Base-by-base conservation (phyloP, 2,329 filamentous ascomycete species). In the Arthrobotrys entomopaga region DNA sequence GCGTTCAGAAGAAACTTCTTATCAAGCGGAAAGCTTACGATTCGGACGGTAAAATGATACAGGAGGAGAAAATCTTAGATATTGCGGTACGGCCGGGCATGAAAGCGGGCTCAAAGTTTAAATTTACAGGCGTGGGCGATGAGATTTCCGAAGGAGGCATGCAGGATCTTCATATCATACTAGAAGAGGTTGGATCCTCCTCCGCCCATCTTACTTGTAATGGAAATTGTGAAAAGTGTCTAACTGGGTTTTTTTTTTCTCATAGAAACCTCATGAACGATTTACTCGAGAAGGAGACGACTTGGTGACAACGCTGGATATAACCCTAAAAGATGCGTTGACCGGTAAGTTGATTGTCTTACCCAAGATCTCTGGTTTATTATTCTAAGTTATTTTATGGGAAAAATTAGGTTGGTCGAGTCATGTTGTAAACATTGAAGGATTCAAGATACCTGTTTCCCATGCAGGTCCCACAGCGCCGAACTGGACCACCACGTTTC, bases 51-150 rank as follows among this genome's bases (percentile, higher is more conserved):
- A 97, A 96, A 84, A 89, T 93, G 78, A 91, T 88, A 49, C 90
- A 90, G 2, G 91, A 93, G 74, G 95, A 99, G 79, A 91, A 93
- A 79, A 92, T 97, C 16, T 84, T 99, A 29, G 93, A 96, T 80
- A 94, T 98, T 60, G 92, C 93, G 53, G 97, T 99, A 83, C 98
- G 97, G 84, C 89, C 92, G 4, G 95, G 95, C 71, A 84, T 98
- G 82, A 97, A 98, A 84, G 93, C 96, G 79, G 95, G 95, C 29
- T 96, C 92, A 80, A 99, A 98, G 86, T 97, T 99, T 82, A 97
- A 97, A 83, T 99, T 97, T 81, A 91, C 91, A 80, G 93, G 94
- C 48, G 93, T 99, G n/a, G 95, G 95, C 10, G 95, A 99, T 82
- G 93, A 98, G 81, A 93, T 97, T 75, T 74, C 70, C 11, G 95